A percentile compares a stretch with the other conserved stretches of the same genome.
Conservation (phyloP, 805 yeast genomes). For the Suhomyces canberraensis region DNA sequence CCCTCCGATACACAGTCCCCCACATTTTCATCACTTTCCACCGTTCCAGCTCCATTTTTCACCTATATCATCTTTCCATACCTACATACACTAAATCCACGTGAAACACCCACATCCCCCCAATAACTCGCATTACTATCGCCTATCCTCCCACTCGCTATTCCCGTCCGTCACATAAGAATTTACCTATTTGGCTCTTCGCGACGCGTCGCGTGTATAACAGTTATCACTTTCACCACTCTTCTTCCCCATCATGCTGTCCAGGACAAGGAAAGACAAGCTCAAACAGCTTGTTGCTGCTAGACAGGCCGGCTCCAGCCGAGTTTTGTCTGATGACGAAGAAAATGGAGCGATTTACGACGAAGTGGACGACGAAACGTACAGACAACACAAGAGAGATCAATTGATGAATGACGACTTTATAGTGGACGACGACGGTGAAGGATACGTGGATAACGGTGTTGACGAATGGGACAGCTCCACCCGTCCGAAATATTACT, state of each 20-base stretch:
- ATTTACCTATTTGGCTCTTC: neutral
- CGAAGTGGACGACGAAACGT: constrained; percentile 79
- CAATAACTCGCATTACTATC: neutral
- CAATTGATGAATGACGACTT: constrained; percentile 87
- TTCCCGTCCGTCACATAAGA: too few species aligned
- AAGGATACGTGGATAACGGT: constrained; percentile 92
- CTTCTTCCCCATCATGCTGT: constrained; percentile 22
- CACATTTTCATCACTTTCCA: too few species aligned
- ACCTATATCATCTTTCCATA: neutral
- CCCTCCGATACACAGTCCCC: too few species aligned
- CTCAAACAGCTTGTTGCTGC: constrained; percentile 63
- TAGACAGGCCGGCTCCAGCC: constrained; percentile 54
- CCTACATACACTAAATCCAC: too few species aligned
- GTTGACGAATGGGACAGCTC: constrained; percentile 80
- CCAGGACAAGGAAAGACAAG: constrained; percentile 40
- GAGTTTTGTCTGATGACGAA: constrained; percentile 35
- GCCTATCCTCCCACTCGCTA: too few species aligned
- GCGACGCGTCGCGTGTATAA: neutral
- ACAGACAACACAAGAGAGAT: constrained; percentile 70
- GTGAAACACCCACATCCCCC: too few species aligned
- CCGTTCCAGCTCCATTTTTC: neutral
- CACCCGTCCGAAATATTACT: constrained; percentile 47
- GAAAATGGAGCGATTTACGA: constrained; percentile 70
- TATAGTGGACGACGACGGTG: constrained; percentile 90
- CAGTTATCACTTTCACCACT: neutral